Percentiles rank a stretch among this genome's conserved stretches.
Conservation (phyloP, 495 filamentous ascomycete species). For the Immersiella caudata region DNA sequence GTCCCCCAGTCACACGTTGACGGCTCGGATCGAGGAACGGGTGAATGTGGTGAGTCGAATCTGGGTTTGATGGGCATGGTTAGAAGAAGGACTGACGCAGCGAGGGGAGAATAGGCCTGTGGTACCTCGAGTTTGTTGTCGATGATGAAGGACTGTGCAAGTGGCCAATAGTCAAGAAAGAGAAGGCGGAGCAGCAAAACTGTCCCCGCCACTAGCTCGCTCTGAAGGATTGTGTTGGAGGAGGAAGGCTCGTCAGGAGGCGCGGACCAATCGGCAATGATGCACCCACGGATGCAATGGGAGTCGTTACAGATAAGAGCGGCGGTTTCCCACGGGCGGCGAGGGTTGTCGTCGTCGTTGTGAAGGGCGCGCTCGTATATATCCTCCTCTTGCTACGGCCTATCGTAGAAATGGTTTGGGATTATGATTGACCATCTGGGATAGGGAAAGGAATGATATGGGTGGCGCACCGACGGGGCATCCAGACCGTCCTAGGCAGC, state of each 20-base stretch:
- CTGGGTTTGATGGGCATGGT: slow-evolving; percentile 9
- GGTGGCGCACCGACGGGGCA: slow-evolving; percentile 3
- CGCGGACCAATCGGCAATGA: slow-evolving; percentile 16
- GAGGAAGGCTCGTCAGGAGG: slow-evolving; percentile 6
- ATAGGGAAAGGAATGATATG: slow-evolving; percentile 6
- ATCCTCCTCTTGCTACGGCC: slow-evolving; percentile 13
- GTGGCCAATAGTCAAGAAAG: slow-evolving; percentile 14
- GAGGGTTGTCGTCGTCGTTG: slow-evolving; percentile 11
- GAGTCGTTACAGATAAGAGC: slow-evolving; percentile 13
- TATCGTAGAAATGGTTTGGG: background rate
- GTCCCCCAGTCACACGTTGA: too few species aligned
- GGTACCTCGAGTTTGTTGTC: slow-evolving; percentile 13
- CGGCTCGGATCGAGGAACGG: slow-evolving; percentile 12
- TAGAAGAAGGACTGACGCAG: slow-evolving; percentile 4
- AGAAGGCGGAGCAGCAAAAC: slow-evolving; percentile 12
- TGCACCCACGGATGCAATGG: slow-evolving; percentile 17
- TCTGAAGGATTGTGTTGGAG: slow-evolving; percentile 10
- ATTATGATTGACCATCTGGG: slow-evolving; percentile 7
- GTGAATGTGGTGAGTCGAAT: slow-evolving; percentile 15
- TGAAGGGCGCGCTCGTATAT: slow-evolving; percentile 1
- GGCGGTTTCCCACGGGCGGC: slow-evolving; percentile 12
- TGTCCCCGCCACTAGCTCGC: slow-evolving; percentile 14
- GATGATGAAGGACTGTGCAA: slow-evolving; percentile 9
- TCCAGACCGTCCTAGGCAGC: slow-evolving; percentile 9
- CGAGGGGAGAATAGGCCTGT: slow-evolving; percentile 1